Conservation (phyloP, 139 green algal genomes). For the Coelastrella sp. region DNA sequence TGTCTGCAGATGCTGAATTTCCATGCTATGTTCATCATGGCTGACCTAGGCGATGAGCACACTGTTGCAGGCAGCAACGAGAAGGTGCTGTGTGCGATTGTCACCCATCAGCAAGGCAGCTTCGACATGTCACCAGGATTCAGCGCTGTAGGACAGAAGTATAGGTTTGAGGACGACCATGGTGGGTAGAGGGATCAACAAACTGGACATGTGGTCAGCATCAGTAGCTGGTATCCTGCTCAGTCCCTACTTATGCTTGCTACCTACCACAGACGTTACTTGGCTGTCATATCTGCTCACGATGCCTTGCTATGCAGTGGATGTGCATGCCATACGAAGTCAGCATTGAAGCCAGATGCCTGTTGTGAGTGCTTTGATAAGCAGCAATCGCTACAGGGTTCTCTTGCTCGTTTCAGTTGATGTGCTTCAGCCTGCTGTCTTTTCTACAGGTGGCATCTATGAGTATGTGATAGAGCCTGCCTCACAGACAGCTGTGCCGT, state of each 20-base stretch:
- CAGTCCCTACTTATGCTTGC: no score
- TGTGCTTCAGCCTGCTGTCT: no score
- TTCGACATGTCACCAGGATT: conserved; percentile 78
- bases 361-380: no score
- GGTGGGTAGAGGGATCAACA: conserved; percentile 35
- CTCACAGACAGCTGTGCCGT: conserved; percentile 43
- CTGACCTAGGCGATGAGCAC: conserved; percentile 60
- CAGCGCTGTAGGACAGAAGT: conserved; percentile 52
- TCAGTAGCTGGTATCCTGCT: no score
- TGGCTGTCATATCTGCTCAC: no score
- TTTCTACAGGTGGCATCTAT: conserved; percentile 63
- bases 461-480: conserved; percentile 70
- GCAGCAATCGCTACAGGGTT: no score
- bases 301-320: no score
- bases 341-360: no score
- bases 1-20: conserved; percentile 67
- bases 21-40: conserved; percentile 76
- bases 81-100: conserved; percentile 63
- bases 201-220: not conserved
- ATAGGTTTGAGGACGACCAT: conserved; percentile 70
- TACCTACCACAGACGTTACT: no score
- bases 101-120: conserved; percentile 65
- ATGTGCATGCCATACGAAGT: no score
- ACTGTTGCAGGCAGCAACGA: conserved; percentile 34
- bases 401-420: no score